Base-by-base conservation (phyloP, 176 grass and related monocot genomes). In the Poa annua region DNA sequence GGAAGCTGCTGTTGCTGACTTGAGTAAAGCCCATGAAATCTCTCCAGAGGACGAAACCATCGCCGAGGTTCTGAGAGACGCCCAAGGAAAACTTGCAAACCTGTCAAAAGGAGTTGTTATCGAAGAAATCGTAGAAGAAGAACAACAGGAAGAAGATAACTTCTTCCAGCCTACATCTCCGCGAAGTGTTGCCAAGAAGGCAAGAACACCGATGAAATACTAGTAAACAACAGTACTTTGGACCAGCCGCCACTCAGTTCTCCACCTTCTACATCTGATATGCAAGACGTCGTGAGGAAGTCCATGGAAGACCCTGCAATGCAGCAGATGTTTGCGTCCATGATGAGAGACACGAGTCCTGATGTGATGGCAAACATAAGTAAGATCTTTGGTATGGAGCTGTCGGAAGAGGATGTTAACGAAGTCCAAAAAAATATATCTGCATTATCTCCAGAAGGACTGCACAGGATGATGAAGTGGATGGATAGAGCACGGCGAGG, bases 11-110 rank as follows among this genome's bases (percentile, higher is more conserved):
- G 90, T 91, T 29, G 72, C 75, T 77, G 92, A 98, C 83, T 85
- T 98, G 80, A 90, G 80, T 39, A 93, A 88, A 74, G 92, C 92
- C 34, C 69, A 83, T 88, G 86, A 93, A 83, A 88, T 90, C 53
- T 93, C 80, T 34, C 90, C 92, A 36, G 92, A 95, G 21, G 96
- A 98, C 87, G 96, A 95, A 86, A 98, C 96, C 66, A 95, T 98
- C 81, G 96, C 92, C 80, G 86, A 80, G 75, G 90, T 88, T 83
- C 72, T 91, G 17, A 95, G 84, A 74, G 84, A 91, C 36, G 7
- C 75, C 0, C 65, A 91, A 74, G 84, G 74, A 60, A 91, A 83
- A 85, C 55, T 94, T 74, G 51, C 7, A 33, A 89, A 72, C 33
- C 24, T 44, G 9, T 66, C 51, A 60, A 88, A 80, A 59, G 92